Base-by-base conservation (phyloP, 2,329 filamentous ascomycete genomes). In the Neoscytalidium dimidiatum region DNA sequence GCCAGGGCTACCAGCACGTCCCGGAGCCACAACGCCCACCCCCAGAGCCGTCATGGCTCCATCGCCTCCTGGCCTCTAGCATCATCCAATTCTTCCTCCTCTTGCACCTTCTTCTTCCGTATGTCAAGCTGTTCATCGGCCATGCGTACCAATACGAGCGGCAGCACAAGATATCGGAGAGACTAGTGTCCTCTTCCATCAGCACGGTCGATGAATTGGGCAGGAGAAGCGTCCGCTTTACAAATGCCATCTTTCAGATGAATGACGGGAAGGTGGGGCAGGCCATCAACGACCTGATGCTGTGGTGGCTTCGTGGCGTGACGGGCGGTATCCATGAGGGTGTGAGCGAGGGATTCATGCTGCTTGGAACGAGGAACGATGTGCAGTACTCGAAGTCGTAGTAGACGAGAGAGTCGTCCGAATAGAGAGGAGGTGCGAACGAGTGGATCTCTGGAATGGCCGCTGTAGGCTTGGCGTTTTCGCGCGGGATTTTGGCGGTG, bases 291-390 rank as follows among this genome's bases (percentile, higher is more conserved):
- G 84, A 86, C 33, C 71, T 85, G 9, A 82, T 84, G 2, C 73
- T 83, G 3, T 92, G 89, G 86, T 84, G 87, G 70, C 75, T 90
- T 1, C 83, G 88, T 67, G 85, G 87, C 21, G 78, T 92, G 58
- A 83, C 86, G 1, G 88, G 87, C 14, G 90, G 90, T 0, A 79
- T 92, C 46, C 86, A 87, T 69, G 88, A 92, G 69, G 88, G 90
- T 5, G 79, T 82, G 38, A 82, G 81, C 1, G 83, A 87, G 66
- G 85, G 85, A 0, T 78, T 87, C 74, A 72, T 58, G 52, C 29
- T 64, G 13, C 43, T 64, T 7, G 62, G 62, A 14, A 33, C 62
- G 29, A 58, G 51, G 29, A 31, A 48, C 17, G 46, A 56, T 19
- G 61, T 53, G 13, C 44, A 51, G 6, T 49, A 29, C 26, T 3